Conservation (phyloP, 768 basidiomycete species). For the Neoboletus magnificus region DNA sequence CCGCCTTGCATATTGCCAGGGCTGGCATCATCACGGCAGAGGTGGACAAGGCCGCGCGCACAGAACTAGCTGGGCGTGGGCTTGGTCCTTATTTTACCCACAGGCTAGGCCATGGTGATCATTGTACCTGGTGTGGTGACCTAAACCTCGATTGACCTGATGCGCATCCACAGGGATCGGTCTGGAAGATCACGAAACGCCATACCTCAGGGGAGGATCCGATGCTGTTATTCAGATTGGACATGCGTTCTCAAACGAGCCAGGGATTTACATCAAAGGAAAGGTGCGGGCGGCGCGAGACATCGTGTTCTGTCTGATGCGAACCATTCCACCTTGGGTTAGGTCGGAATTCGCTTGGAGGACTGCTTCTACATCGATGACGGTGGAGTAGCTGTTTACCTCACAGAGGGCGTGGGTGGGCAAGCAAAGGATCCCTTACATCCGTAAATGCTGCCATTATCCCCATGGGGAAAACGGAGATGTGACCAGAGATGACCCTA, state of each 20-base stretch:
- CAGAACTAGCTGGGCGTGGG: constrained; percentile 39
- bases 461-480: constrained; percentile 22
- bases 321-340: constrained; percentile 14
- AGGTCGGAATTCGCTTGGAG: constrained; percentile 80
- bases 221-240: constrained; percentile 54
- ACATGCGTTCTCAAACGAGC: constrained; percentile 81
- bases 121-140: neutral
- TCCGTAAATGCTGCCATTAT: constrained; percentile 25
- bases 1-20: constrained; percentile 46
- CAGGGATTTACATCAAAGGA: constrained; percentile 70
- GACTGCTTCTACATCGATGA: constrained; percentile 74
- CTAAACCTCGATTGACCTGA: constrained; percentile 16
- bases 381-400: constrained; percentile 49
- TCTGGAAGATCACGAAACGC: constrained; percentile 77
- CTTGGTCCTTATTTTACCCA: constrained; percentile 72
- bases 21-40: constrained; percentile 48
- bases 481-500: constrained; percentile 5
- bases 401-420: constrained; percentile 66
- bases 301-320: neutral
- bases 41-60: constrained; percentile 64
- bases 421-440: constrained; percentile 41
- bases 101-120: constrained; percentile 71
- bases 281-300: constrained; percentile 38
- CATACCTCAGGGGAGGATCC: constrained; percentile 74
- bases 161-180: constrained; percentile 63